Evolutionary conservation across 2,329 filamentous ascomycete genomes (phyloP), one percentile per base, ranked within the genome.

Genomic region (Ophiognomonia clavigignenti-juglandacearum): DNA sequence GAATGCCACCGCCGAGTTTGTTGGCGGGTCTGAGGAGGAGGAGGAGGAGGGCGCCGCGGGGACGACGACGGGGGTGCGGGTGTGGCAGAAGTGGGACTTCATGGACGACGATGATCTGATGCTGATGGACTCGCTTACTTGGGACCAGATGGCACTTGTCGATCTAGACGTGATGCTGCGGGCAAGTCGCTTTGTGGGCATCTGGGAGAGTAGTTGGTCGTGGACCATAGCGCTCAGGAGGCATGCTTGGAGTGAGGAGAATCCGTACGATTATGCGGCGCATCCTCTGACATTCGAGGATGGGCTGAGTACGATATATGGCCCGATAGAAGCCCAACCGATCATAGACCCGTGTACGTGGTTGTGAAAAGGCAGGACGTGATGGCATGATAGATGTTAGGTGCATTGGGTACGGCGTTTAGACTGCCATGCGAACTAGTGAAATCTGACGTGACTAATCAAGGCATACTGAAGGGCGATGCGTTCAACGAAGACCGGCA

Each of bases 151-250:
- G 49, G 49, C 49, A 7, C 49, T 51, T 6, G 41, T 51, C 7
- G 49, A 51, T 23, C 38, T 51, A 11, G 49, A 51, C 27, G 48
- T 51, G 26, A 51, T 51, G 49, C 37, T 48, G 20, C 37, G 49
- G n/a, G 45, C 49, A 7, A 48, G 41, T 26, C 41, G 27, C n/a
- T 51, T 51, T 27, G 49, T 48, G 36, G 49, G 49, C 36, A 51
- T 51, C 37, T 51, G 49, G 49, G 45, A 51, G 41, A 51, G 49
- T 34, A 51, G 49, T 31, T 51, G 49, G 49, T 38, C 45, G 26
- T 51, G 49, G 49, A 48, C 46, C 31, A 51, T 51, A 9, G 20
- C 45, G 2, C 45, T 51, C 31, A 51, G 42, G 49, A 48, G 49
- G 18, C 45, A 51, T 14, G 41, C 42, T 6, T 51, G 45, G 45